A percentile compares a stretch with the other conserved stretches of the same genome.
phyloP scores from a whole-genome alignment of 257 asterid species.

The Solanum sitiens region DNA sequence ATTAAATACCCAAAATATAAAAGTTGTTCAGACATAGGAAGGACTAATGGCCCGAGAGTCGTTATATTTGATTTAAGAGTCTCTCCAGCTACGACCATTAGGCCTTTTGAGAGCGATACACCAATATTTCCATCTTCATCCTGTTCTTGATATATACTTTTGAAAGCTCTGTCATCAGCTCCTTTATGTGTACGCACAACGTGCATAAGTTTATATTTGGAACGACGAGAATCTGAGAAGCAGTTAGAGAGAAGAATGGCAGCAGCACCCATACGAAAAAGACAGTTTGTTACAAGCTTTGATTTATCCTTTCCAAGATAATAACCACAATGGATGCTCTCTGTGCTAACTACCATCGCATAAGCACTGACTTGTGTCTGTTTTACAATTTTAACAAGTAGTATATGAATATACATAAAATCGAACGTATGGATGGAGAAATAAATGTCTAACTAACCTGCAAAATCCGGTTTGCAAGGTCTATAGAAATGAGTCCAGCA shows the following conservation, averaged over 20 bases:
- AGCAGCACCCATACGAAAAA: conserved; percentile 23
- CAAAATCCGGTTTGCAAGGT: conserved; percentile 24
- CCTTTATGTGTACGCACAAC: conserved; percentile 22
- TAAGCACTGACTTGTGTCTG: conserved; percentile 16
- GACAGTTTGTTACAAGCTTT: conserved; percentile 23
- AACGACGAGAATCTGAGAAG: neutral
- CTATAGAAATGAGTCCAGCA: conserved; percentile 26
- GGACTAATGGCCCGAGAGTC: conserved; percentile 23
- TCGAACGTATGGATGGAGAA: too few relatives aligned
- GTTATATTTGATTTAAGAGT: conserved; percentile 16
- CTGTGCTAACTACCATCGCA: conserved; percentile 22
- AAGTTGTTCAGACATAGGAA: conserved; percentile 19
- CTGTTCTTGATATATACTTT: conserved; percentile 10
- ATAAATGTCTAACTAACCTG: conserved; percentile 7
- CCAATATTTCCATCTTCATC: conserved; percentile 10
- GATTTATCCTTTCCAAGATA: conserved; percentile 19
- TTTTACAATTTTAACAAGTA: neutral
- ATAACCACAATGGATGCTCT: neutral
- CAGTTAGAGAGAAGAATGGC: conserved; percentile 19
- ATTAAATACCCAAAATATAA: neutral
- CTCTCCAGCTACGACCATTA: conserved; percentile 20
- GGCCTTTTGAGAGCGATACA: conserved; percentile 10
- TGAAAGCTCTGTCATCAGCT: conserved; percentile 14
- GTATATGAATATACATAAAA: too few relatives aligned
- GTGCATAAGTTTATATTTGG: conserved; percentile 20